Percentiles rank a stretch among this genome's conserved stretches.
Conservation (phyloP, 2,329 filamentous ascomycete species). For the Rutstroemia sp. region DNA sequence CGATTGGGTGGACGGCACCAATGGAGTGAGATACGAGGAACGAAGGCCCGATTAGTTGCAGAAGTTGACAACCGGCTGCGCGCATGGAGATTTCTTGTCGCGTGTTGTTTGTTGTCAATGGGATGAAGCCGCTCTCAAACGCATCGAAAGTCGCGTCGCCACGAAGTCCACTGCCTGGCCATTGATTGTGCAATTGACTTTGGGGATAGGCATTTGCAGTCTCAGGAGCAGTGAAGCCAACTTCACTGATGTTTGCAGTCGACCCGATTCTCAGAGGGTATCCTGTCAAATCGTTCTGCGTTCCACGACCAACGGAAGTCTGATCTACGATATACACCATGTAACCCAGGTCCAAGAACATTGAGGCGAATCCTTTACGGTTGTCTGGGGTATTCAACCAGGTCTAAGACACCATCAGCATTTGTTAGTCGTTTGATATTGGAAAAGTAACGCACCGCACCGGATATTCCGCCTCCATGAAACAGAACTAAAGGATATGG, state of each 20-base stretch:
- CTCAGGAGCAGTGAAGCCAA: conserved; percentile 5
- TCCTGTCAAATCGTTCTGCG: conserved; percentile 16
- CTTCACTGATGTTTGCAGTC: conserved; percentile 13
- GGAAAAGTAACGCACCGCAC: conserved; percentile 9
- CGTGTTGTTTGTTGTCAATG: conserved; percentile 25
- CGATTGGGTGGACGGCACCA: conserved; percentile 20
- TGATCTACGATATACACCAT: conserved; percentile 34
- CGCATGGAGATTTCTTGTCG: conserved; percentile 27
- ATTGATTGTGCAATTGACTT: conserved; percentile 31
- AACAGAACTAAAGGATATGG: conserved; percentile 15
- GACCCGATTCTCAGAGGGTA: conserved; percentile 19
- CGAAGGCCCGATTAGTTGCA: conserved; percentile 26
- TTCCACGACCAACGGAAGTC: conserved; percentile 15
- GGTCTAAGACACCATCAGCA: conserved; percentile 21
- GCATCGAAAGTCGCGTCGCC: conserved; percentile 29
- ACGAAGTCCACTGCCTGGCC: conserved; percentile 30
- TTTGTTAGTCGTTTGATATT: not conserved
- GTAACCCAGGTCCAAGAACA: conserved; percentile 37
- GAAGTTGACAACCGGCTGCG: conserved; percentile 26
- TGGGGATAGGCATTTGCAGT: conserved; percentile 4
- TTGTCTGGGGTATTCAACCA: conserved; percentile 41
- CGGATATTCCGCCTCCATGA: conserved; percentile 14
- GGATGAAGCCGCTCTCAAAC: conserved; percentile 26
- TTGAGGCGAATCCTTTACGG: conserved; percentile 38
- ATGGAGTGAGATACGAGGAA: conserved; percentile 31